Evolutionary conservation across 352 stramenopile species (phyloP), one percentile per base, ranked within the genome.

Genomic region (Pythium rishiriense): DNA sequence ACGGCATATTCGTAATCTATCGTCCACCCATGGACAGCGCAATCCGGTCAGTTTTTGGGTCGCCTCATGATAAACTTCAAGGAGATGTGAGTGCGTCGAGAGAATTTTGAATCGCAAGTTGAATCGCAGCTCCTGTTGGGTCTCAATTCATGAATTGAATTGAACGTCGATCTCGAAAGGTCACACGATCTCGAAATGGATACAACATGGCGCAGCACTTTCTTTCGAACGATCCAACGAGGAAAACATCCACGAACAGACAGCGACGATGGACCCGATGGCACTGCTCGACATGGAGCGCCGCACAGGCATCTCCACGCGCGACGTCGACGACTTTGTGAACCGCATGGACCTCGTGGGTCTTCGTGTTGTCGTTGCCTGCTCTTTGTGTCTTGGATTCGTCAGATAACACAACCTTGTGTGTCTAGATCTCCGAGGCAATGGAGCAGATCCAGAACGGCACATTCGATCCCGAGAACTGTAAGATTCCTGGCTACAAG

Each of bases 361-460:
- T 15, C 22, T 46, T 29, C 37, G 8, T 33, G 22, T 31, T 14
- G 35, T 19, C 4, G 2, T 42, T 31, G 28, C 19, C 11, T n/a
- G n/a, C n/a, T n/a, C n/a, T n/a, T n/a, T n/a, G n/a, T 8, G 22
- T 25, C 17, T 25, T 47, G 15, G 14, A 12, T 33, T 28, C 31
- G 14, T 35, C 26, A 21, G 1, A n/a, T 17, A 19, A 17, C 52
- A 28, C 8, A 21, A 22, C 26, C 11, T 9, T 35, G 29, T 9
- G 15, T 31, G 3, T 31, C 11, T 66, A 93, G 83, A 82, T 93
- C 31, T 64, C 85, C 3, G 59, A 85, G 39, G 85, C 83, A 14
- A 89, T 93, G 72, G 79, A 91, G 17, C 72, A 92, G 61, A 90
- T 93, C 70, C 86, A 93, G 71, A 79, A 83, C 39, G 85, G 81